Evolutionary conservation across 306 rosid genomes (phyloP), one percentile per base, ranked within the genome.

Genomic region (Cyamopsis tetragonoloba): DNA sequence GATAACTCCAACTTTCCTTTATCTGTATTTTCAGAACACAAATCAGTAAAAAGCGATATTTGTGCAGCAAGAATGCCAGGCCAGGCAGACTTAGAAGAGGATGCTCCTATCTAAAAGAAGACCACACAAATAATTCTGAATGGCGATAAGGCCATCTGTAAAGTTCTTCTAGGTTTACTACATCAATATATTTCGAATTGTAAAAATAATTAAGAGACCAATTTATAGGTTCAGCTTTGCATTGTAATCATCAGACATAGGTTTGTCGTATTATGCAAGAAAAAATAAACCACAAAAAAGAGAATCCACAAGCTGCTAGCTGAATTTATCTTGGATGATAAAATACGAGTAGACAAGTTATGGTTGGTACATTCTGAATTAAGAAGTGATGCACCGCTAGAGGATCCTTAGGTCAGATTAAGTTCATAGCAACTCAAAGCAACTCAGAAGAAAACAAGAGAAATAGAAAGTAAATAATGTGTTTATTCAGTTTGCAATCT

Each of bases 1-100:
- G 64, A 77, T 93, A 93, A 81, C 81, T 83, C 97, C 99, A 90
- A 72, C 80, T 82, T 31, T 79, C 82, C 22, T 77, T 57, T 57
- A 88, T 83, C 97, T 93, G 85, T 44, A 65, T 32, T 54, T 77
- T 28, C 15, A 41, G 53, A 59, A 42, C 18, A 79, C 32, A 24
- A 37, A 35, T 28, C 5, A 60, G 70, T 11, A 39, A 47, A 62
- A 20, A 17, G 6, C 15, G 53, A 41, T 46, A 6, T 35, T 57
- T 19, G 4, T 7, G 30, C 32, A 23, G 34, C 68, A 6, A 27
- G 39, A 42, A 60, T 14, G 14, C 56, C 19, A 38, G 56, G 44
- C 41, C 41, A 5, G 46, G 35, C 27, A 27, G 60, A 32, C 32
- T 10, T 11, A 37, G 30, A 48, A 46, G 64, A 39, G 19, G 31